phyloP scores from a whole-genome alignment of 345 rosid species.

The Arabis hirsuta region DNA sequence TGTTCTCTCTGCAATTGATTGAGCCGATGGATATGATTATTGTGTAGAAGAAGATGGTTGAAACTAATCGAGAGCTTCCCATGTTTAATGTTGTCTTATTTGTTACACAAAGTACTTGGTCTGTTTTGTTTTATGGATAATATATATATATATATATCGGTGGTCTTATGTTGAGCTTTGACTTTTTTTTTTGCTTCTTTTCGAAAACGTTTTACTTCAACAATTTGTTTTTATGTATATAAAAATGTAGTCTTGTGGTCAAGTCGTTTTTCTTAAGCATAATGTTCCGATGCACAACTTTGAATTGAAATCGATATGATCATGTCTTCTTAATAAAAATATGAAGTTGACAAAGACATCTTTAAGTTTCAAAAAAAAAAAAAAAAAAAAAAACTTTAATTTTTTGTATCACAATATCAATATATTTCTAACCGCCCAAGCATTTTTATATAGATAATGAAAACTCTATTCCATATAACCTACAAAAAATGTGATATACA shows the following conservation, averaged over 20 bases:
- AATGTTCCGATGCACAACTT: conserved; percentile 15
- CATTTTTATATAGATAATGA: too few relatives aligned
- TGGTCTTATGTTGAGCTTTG: too few relatives aligned
- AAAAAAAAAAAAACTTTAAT: not conserved
- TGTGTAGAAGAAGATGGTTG: not conserved
- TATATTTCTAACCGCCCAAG: too few relatives aligned
- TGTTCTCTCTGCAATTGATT: conserved; percentile 10
- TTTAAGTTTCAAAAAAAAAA: too few relatives aligned
- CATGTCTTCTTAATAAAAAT: not conserved
- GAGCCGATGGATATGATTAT: not conserved
- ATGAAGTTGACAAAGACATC: not conserved
- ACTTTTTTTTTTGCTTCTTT: too few relatives aligned
- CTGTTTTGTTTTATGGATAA: not conserved
- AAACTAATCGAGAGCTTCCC: not conserved
- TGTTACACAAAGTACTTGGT: not conserved
- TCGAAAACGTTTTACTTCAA: not conserved
- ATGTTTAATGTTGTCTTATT: conserved; percentile 14
- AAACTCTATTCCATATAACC: too few relatives aligned
- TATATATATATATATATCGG: not conserved
- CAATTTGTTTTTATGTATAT: not conserved
- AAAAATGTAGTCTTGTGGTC: not conserved
- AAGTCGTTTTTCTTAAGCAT: conserved; percentile 8
- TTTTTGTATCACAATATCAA: too few relatives aligned
- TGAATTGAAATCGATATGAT: not conserved
- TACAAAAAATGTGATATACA: too few relatives aligned